Base-by-base conservation (phyloP, 2,329 filamentous ascomycete genomes). In the Hypoxylon sp. region DNA sequence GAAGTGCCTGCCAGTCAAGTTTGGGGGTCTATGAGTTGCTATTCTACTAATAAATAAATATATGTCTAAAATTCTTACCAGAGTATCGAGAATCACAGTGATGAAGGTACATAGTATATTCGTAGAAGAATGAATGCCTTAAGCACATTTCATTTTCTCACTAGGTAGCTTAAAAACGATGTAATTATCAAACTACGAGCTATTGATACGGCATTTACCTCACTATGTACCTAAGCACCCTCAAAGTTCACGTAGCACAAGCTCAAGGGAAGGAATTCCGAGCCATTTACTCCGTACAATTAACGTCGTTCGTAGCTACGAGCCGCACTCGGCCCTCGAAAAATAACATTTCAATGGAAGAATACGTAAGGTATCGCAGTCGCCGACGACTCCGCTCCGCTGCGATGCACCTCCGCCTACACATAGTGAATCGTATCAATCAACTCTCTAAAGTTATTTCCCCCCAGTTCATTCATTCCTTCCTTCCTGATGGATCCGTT, bases 321-420 rank as follows among this genome's bases (percentile, higher is more conserved):
- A 44, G 39, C 17, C 17, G 39, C 39, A 19, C 17, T 44, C 11
- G n/a, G 39, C 39, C 39, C 17, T 11, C 17, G 17, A 44, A 44
- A 44, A n/a, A 19, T 44, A 44, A 44, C 17, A 44, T 17, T 69
- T 69, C 58, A 59, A 54, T 55, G 47, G 48, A 65, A 19, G 53
- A 60, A 35, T 39, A 68, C 57, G 59, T 44, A 26, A 48, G 17
- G 6, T 17, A 54, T 54, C 50, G 50, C 50, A 53, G 29, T 39
- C 35, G 14, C 35, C 52, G 54, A 57, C 52, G 42, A 57, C 54
- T 57, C 54, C 54, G 54, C 29, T 17, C 39, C 26, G 39, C 19
- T 9, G 29, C 29, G 29, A 31, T 31, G 29, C 29, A 6, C 29
- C 29, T 31, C 39, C 26, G 39, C 19, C 54, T 31, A 11, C 42